These are phyloP conservation scores for Chrysophaeum taylorii DNA, from an alignment of 352 stramenopile genomes.

Conservation along the genomic window DNA sequence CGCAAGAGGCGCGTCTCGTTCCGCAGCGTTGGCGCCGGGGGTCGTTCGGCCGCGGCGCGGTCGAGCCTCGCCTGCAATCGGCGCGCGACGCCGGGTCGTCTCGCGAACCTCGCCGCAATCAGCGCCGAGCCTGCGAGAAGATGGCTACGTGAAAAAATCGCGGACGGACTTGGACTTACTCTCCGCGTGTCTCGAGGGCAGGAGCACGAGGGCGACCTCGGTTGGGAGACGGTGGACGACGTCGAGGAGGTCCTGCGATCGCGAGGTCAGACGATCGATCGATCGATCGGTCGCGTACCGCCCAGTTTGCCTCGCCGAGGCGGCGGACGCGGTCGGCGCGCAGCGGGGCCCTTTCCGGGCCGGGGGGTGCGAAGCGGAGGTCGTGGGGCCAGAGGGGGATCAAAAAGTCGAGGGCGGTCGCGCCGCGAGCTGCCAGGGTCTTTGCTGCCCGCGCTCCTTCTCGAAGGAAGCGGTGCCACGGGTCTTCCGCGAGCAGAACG, in stretches of 20 bases:
- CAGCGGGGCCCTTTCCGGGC: not conserved
- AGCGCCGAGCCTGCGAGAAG: too few relatives aligned
- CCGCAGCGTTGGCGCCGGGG: not conserved
- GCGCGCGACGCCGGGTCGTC: not conserved
- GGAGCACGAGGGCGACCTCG: not conserved
- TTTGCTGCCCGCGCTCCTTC: too few relatives aligned
- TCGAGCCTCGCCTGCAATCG: not conserved
- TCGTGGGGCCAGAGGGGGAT: not conserved
- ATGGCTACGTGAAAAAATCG: too few relatives aligned
- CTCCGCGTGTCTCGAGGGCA: not conserved
- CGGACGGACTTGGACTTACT: not conserved
- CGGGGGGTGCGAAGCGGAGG: not conserved
- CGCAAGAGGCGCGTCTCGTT: not conserved
- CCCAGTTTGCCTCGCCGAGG: not conserved
- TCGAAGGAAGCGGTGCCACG: not conserved
- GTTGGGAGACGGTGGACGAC: not conserved
- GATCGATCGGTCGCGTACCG: too few relatives aligned
- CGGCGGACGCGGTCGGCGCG: not conserved
- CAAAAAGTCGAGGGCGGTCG: not conserved
- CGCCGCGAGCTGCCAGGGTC: not conserved
- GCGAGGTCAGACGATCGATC: too few relatives aligned
- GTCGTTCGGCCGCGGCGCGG: not conserved
- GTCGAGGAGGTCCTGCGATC: too few relatives aligned
- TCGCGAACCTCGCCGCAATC: not conserved
- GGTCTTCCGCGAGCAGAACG: not conserved